These are phyloP conservation scores for Syncephalastrum contaminatum DNA, from an alignment of 371 early-diverging fungal species.

Conservation along the genomic window DNA sequence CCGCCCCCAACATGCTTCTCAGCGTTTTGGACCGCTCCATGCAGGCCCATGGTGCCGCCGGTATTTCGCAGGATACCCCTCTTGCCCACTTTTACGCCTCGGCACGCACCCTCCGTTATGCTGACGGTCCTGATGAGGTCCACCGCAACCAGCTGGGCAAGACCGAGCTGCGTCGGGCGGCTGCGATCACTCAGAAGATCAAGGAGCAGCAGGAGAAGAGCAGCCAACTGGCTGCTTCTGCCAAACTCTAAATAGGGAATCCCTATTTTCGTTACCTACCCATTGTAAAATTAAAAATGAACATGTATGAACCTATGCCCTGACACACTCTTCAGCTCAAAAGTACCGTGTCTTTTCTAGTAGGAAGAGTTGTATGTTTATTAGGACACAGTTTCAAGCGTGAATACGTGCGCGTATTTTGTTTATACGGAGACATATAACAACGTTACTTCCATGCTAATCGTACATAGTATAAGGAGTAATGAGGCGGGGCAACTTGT, in stretches of 20 bases:
- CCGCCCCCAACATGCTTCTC: constrained; percentile 77
- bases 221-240: constrained; percentile 10
- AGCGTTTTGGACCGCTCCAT: constrained; percentile 84
- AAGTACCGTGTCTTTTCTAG: no score
- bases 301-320: no score
- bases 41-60: constrained; percentile 91
- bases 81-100: constrained; percentile 84
- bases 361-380: no score
- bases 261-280: no score
- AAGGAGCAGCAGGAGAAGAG: constrained; percentile 36
- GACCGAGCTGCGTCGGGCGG: constrained; percentile 47
- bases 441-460: no score
- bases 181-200: constrained; percentile 28
- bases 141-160: constrained; percentile 44
- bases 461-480: no score
- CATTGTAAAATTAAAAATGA: no score
- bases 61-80: constrained; percentile 84
- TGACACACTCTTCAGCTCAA: no score
- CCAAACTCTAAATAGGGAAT: constrained; percentile 12
- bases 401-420: no score
- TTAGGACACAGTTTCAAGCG: no score
- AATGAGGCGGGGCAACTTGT: no score
- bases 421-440: no score
- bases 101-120: constrained; percentile 86
- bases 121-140: constrained; percentile 72